These are phyloP conservation scores for Vaccinium macrocarpon DNA, from an alignment of 148 eudicot genomes.

Conservation along the genomic window DNA sequence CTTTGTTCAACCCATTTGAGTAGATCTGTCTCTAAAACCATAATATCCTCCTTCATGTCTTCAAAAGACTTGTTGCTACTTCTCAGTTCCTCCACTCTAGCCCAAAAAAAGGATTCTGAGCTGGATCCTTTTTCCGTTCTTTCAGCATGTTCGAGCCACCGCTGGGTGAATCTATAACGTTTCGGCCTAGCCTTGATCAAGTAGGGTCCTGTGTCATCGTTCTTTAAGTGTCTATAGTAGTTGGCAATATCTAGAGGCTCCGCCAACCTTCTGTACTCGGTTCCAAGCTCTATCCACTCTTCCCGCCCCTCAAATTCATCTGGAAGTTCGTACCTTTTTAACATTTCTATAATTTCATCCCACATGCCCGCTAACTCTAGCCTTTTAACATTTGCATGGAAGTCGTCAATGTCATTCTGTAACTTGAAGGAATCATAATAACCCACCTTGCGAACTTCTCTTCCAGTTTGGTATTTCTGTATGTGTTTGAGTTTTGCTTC, in stretches of 20 bases:
- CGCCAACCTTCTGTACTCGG: slow-evolving; percentile 60
- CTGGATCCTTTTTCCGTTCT: slow-evolving; percentile 38
- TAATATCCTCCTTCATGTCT: slow-evolving; percentile 41
- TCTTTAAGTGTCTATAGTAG: slow-evolving; percentile 67
- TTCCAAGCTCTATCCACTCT: slow-evolving; percentile 90
- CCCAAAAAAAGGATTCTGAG: slow-evolving; percentile 86
- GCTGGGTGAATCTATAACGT: slow-evolving; percentile 64
- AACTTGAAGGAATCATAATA: slow-evolving; percentile 82
- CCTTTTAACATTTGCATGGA: slow-evolving; percentile 64
- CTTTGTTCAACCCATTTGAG: slow-evolving; percentile 36
- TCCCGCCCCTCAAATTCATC: slow-evolving; percentile 67
- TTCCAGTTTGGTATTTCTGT: slow-evolving; percentile 45
- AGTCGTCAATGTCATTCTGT: slow-evolving; percentile 54
- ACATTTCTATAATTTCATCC: slow-evolving; percentile 91
- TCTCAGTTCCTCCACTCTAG: slow-evolving; percentile 75
- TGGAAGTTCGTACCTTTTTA: slow-evolving; percentile 71
- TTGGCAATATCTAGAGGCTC: slow-evolving; percentile 92
- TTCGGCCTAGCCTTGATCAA: slow-evolving; percentile 63
- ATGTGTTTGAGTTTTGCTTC: slow-evolving; percentile 35
- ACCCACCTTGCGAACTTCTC: slow-evolving; percentile 50
- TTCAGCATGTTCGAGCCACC: slow-evolving; percentile 74
- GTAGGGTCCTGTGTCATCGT: slow-evolving; percentile 86
- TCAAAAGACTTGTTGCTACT: slow-evolving; percentile 33
- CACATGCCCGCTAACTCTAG: slow-evolving; percentile 79
- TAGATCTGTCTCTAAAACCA: slow-evolving; percentile 40